Evolutionary conservation across 257 asterid genomes (phyloP).

Genomic region (Mitragyna speciosa): DNA sequence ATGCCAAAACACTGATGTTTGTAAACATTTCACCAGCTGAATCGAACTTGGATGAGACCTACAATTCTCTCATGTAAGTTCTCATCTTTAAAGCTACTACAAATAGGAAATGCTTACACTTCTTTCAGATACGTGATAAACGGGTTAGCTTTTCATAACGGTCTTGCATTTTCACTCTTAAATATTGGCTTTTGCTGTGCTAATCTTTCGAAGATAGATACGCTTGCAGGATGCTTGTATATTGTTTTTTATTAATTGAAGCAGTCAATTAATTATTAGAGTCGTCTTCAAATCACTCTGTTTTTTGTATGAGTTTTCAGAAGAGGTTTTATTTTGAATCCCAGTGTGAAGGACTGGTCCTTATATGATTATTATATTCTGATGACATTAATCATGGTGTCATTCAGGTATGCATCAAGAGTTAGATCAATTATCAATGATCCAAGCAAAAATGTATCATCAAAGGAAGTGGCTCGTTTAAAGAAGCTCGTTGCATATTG

Average conservation of each 20-base stretch:
- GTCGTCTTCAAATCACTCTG: too few relatives aligned
- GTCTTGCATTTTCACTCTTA: too few relatives aligned
- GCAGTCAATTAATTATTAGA: neutral
- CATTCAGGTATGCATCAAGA: conserved; percentile 86
- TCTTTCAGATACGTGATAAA: neutral
- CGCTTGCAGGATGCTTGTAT: too few relatives aligned
- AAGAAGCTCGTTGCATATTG: conserved; percentile 76
- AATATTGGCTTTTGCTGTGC: too few relatives aligned
- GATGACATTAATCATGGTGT: neutral
- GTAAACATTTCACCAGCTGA: conserved; percentile 93
- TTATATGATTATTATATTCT: conserved; percentile 4
- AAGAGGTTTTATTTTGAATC: too few relatives aligned
- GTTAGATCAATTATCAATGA: conserved; percentile 88
- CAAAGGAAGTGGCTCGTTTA: conserved; percentile 90
- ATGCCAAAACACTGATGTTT: conserved; percentile 94
- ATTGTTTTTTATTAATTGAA: too few relatives aligned
- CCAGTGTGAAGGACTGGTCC: neutral
- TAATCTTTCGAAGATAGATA: too few relatives aligned
- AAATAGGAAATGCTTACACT: neutral
- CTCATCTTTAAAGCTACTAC: neutral
- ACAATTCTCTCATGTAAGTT: conserved; percentile 83
- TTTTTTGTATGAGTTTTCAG: neutral
- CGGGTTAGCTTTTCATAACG: too few relatives aligned
- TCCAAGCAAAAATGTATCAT: conserved; percentile 81
- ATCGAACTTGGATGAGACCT: conserved; percentile 87